Base-by-base conservation (phyloP, 495 filamentous ascomycete genomes). In the Amorphotheca resinae region DNA sequence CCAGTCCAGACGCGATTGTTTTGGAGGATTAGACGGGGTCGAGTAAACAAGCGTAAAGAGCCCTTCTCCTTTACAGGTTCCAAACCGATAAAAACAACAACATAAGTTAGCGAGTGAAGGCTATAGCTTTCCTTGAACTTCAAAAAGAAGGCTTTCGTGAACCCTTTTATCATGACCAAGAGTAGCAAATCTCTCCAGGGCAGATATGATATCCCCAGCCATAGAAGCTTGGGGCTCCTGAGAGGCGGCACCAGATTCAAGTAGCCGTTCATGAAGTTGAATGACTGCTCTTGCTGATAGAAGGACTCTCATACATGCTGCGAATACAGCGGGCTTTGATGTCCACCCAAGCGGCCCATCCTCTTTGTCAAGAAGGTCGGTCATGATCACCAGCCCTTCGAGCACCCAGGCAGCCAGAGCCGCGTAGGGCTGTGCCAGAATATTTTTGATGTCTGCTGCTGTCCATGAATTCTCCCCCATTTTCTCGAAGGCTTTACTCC, bases 291-390 rank as follows among this genome's bases (percentile, higher is more conserved):
- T 46, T 38, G 73, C 73, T 12, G 59, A 60, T 16, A 76, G 53
- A 33, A 77, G 47, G 16, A 87, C 50, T 9, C 79, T 64, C 35
- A 79, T 67, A 18, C 76, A 80, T 28, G 87, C 59, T 0, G 74
- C 68, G 55, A 85, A 91, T 1, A 77, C 70, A 46, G 83, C 76
- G 11, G 82, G 72, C 49, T 81, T 82, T 3, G 78, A 74, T 2
- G 72, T 73, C 82, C 80, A 86, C 22, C 84, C 83, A 16, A 88
- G 52, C 17, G 78, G 66, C 2, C 82, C 80, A 61, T 87, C 82
- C 15, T 51, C 50, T 9, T 22, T 48, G 8, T 61, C 51, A 5
- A 66, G 59, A 11, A 66, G 59, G n/a, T 54, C 46, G 7, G 58
- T 57, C 6, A 89, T 38, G 22, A 60, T 57, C 2, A 42, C 33